These are phyloP conservation scores for Onygenales sp. DNA, from an alignment of 2,329 filamentous ascomycete species.

Conservation along the genomic window DNA sequence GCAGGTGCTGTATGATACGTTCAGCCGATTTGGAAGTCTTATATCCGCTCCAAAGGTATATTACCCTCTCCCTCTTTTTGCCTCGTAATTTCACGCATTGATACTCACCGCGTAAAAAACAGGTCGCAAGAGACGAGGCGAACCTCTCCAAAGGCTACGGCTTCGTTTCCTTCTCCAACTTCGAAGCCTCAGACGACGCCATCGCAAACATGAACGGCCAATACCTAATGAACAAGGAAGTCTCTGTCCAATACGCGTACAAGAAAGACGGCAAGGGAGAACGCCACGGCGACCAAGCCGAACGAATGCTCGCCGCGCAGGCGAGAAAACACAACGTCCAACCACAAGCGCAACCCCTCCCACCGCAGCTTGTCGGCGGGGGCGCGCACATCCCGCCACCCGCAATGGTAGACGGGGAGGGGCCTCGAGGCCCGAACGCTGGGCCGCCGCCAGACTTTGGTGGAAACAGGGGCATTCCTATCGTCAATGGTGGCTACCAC, in stretches of 20 bases:
- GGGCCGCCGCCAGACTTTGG: constrained; percentile 24
- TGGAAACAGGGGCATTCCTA: constrained; percentile 30
- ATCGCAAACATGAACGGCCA: constrained; percentile 90
- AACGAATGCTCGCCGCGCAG: constrained; percentile 81
- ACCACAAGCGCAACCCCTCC: constrained; percentile 66
- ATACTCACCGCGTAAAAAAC: too few relatives aligned
- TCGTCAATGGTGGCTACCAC: constrained; percentile 32
- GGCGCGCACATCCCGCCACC: constrained; percentile 32
- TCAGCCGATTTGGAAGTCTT: constrained; percentile 81
- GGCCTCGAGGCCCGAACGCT: constrained; percentile 20
- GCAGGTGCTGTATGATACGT: constrained; percentile 90
- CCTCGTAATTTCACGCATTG: too few relatives aligned
- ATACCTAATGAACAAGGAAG: constrained; percentile 93
- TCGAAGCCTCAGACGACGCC: constrained; percentile 87
- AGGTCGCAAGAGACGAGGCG: constrained; percentile 73
- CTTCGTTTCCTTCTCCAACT: constrained; percentile 86
- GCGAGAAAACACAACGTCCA: constrained; percentile 91
- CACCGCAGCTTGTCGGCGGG: constrained; percentile 57
- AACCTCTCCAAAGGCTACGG: constrained; percentile 91
- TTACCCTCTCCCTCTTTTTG: neutral
- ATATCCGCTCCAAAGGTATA: constrained; percentile 73
- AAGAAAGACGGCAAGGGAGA: constrained; percentile 99
- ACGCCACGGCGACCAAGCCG: constrained; percentile 86
- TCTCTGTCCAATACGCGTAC: constrained; percentile 95
- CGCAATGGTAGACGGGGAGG: constrained; percentile 35